phyloP scores from a whole-genome alignment of 2,329 filamentous ascomycete genomes.

The Dendrostoma leiphaemia region DNA sequence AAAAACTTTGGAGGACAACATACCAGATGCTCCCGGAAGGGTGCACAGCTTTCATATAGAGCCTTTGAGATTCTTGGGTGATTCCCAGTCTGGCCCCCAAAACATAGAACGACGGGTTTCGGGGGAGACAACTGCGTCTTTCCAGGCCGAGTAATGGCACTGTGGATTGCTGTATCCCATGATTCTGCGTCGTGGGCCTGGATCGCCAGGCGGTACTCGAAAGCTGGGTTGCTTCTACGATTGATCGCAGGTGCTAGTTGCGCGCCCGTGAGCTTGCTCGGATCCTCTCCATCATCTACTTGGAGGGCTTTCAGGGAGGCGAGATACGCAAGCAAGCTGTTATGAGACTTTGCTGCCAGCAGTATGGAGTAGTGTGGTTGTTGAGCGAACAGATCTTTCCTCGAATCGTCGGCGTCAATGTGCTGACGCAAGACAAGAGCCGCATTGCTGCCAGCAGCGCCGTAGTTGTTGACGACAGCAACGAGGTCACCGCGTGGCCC shows the following conservation, averaged over 20 bases:
- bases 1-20: conserved; percentile 21
- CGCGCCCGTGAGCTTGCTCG: background rate
- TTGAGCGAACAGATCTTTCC: too few species aligned
- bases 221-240: too few species aligned
- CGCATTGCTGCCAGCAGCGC: conserved; percentile 34
- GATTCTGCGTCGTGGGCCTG: conserved; percentile 1
- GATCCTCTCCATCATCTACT: background rate
- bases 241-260: too few species aligned
- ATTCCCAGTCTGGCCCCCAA: conserved; percentile 38
- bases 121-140: background rate
- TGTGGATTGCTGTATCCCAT: background rate
- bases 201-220: conserved; percentile 3
- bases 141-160: background rate
- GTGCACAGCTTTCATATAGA: conserved; percentile 26
- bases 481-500: too few species aligned
- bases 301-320: background rate
- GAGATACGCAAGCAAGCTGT: conserved; percentile 13
- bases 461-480: conserved; percentile 35
- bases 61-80: conserved; percentile 24
- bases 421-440: conserved; percentile 21
- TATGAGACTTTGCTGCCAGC: conserved; percentile 12
- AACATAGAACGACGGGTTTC: conserved; percentile 31
- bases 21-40: conserved; percentile 30
- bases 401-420: background rate
- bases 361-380: too few species aligned